phyloP scores from a whole-genome alignment of 495 filamentous ascomycete genomes.

The Talaromyces nanjingensis region DNA sequence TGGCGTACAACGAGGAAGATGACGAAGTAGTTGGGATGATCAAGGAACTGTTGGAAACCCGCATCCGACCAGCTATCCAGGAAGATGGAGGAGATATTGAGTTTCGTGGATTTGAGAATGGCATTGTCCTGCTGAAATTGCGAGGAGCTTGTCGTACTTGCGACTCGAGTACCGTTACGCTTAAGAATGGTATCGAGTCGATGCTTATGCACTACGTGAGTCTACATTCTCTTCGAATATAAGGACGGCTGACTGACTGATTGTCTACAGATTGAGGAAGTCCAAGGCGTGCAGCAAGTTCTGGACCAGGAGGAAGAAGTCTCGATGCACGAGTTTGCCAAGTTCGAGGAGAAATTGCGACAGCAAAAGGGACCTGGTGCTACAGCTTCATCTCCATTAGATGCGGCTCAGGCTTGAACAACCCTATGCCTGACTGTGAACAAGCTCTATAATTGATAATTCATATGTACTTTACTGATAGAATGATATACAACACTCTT shows the following conservation, averaged over 20 bases:
- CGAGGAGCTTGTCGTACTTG: conserved; percentile 91
- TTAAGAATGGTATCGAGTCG: conserved; percentile 94
- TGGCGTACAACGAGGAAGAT: conserved; percentile 77
- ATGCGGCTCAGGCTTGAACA: conserved; percentile 46
- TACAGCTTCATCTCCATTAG: conserved; percentile 53
- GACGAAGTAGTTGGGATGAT: conserved; percentile 95
- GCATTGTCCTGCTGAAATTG: conserved; percentile 78
- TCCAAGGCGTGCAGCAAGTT: conserved; percentile 85
- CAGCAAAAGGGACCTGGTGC: conserved; percentile 60
- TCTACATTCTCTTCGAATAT: background rate
- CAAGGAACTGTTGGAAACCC: conserved; percentile 94
- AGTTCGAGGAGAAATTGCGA: conserved; percentile 91
- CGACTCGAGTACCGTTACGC: conserved; percentile 88
- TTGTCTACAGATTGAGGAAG: conserved; percentile 75
- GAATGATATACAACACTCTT: background rate
- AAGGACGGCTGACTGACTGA: background rate
- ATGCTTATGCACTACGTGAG: conserved; percentile 85
- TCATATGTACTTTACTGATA: background rate
- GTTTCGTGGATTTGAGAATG: conserved; percentile 80
- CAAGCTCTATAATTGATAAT: background rate
- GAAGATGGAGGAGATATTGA: conserved; percentile 98
- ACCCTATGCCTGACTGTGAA: too few relatives aligned
- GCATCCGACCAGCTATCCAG: conserved; percentile 90
- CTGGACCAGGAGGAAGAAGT: conserved; percentile 90
- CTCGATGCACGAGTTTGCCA: conserved; percentile 82